Base-by-base conservation (phyloP, 2,329 filamentous ascomycete genomes). In the Chrysoporthe deuterocubensis region DNA sequence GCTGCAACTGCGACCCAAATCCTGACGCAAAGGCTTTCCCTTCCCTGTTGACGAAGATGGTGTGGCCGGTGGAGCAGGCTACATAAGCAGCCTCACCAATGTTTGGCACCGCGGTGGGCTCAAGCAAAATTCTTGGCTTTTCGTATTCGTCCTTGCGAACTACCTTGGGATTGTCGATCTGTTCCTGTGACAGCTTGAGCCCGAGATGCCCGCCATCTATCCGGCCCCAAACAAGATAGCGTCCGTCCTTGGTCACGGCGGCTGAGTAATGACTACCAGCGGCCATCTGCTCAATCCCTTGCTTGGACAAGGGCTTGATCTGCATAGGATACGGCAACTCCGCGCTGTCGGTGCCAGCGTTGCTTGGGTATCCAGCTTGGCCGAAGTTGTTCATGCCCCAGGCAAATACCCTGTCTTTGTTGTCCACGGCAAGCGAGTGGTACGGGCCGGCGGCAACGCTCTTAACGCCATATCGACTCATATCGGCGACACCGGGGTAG, bases 301-400 rank as follows among this genome's bases (percentile, higher is more conserved):
- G 84, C 58, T 81, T 80, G 34, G 80, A 79, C 32, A 91, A 80
- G 21, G 81, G 81, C 14, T 83, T 76, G 37, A 91, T 83, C 62
- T 86, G 78, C 26, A 81, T 81, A 1, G 88, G 86, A 68, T 84
- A 83, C 34, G 85, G 79, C 63, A 91, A 81, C 65, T 84, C 83
- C 18, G 87, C 85, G 67, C 86, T 85, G 70, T 89, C 84, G 62
- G 86, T 84, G 21, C 87, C 87, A 37, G 86, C 87, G 68, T 66
- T 71, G 70, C 63, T 67, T 64, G 84, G 81, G 64, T 85, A 83
- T 59, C 87, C 89, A 8, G 87, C 88, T 76, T 90, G 84, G 65
- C 87, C 88, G 74, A 86, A 90, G 74, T 85, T 87, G 80, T 91
- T 90, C 67, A 89, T 79, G 37, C 89, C 89, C 89, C 89, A 91